Evolutionary conservation across 108 stramenopile species (phyloP).

Genomic region (Skeletonema potamos): DNA sequence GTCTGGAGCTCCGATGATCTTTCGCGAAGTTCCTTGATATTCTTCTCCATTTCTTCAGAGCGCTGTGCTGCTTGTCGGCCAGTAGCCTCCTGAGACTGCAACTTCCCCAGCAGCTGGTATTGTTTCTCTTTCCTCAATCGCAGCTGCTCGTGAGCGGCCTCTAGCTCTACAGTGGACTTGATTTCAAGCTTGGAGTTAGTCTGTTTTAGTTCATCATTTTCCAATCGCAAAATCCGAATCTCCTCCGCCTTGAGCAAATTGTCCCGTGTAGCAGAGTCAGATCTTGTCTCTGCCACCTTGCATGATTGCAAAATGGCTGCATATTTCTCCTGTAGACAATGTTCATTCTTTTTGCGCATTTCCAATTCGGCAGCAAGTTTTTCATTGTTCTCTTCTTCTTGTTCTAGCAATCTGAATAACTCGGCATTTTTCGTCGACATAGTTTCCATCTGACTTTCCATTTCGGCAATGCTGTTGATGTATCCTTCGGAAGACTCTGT

Average conservation of each 20-base stretch:
- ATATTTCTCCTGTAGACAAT: conserved; percentile 54
- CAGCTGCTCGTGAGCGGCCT: conserved; percentile 85
- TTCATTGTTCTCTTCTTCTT: conserved; percentile 71
- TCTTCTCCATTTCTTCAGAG: conserved; percentile 73
- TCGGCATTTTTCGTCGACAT: conserved; percentile 85
- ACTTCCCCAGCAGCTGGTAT: conserved; percentile 83
- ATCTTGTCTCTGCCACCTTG: conserved; percentile 70
- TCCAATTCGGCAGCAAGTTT: conserved; percentile 50
- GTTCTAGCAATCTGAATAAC: conserved; percentile 80
- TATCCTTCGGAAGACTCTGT: conserved; percentile 60
- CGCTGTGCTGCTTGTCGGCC: conserved; percentile 81
- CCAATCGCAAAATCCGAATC: conserved; percentile 74
- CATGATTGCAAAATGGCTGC: conserved; percentile 65
- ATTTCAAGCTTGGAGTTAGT: conserved; percentile 69
- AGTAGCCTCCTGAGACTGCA: conserved; percentile 82
- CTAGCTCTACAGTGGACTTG: conserved; percentile 84
- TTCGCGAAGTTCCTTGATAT: conserved; percentile 61
- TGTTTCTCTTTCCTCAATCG: conserved; percentile 89
- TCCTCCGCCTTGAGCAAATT: conserved; percentile 84
- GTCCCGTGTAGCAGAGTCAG: conserved; percentile 58
- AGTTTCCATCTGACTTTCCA: conserved; percentile 69
- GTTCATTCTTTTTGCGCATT: conserved; percentile 34
- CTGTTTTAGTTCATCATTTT: conserved; percentile 72
- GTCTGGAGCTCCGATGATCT: conserved; percentile 73
- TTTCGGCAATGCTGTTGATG: conserved; percentile 20